These are phyloP conservation scores for Phytophthora lateralis DNA, from an alignment of 352 stramenopile genomes.

Conservation along the genomic window DNA sequence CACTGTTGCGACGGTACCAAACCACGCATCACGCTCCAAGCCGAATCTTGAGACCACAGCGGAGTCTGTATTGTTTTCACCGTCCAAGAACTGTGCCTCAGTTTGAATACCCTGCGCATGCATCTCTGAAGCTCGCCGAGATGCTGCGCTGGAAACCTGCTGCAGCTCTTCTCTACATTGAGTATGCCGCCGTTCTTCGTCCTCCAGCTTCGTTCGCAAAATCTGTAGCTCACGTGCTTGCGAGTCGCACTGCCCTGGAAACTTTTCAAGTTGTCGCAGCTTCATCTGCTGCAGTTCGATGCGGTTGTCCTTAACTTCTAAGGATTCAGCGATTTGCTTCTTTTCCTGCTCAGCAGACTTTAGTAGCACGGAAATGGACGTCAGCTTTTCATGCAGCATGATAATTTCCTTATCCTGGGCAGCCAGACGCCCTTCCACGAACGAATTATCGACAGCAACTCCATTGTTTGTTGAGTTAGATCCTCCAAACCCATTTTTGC, in stretches of 20 bases:
- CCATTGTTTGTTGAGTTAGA: slow-evolving; percentile 10
- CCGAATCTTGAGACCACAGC: slow-evolving; percentile 10
- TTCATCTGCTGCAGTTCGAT: slow-evolving; percentile 75
- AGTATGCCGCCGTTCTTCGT: slow-evolving; percentile 50
- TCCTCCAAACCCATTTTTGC: slow-evolving; percentile 22
- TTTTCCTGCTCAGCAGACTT: slow-evolving; percentile 75
- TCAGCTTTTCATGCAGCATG: slow-evolving; percentile 77
- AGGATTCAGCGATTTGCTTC: slow-evolving; percentile 45
- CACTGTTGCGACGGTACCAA: slow-evolving; percentile 40
- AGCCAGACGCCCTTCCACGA: slow-evolving; percentile 63
- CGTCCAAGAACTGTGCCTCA: slow-evolving; percentile 38
- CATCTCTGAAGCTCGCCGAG: slow-evolving; percentile 22
- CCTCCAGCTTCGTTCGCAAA: slow-evolving; percentile 51
- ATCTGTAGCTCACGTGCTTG: slow-evolving; percentile 56
- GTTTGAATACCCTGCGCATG: slow-evolving; percentile 54
- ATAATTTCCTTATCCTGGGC: slow-evolving; percentile 72
- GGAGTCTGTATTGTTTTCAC: slow-evolving; percentile 7
- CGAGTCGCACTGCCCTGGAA: slow-evolving; percentile 48
- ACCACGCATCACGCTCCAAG: slow-evolving; percentile 30
- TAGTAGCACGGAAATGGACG: slow-evolving; percentile 63
- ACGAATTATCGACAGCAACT: slow-evolving; percentile 25
- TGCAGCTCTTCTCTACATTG: slow-evolving; percentile 57
- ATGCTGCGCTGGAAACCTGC: slow-evolving; percentile 10
- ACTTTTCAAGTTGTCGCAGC: slow-evolving; percentile 66
- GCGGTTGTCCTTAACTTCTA: slow-evolving; percentile 80